These are phyloP conservation scores for Nelumbo lutea DNA, from an alignment of 164 flowering plant genomes.

Conservation along the genomic window DNA sequence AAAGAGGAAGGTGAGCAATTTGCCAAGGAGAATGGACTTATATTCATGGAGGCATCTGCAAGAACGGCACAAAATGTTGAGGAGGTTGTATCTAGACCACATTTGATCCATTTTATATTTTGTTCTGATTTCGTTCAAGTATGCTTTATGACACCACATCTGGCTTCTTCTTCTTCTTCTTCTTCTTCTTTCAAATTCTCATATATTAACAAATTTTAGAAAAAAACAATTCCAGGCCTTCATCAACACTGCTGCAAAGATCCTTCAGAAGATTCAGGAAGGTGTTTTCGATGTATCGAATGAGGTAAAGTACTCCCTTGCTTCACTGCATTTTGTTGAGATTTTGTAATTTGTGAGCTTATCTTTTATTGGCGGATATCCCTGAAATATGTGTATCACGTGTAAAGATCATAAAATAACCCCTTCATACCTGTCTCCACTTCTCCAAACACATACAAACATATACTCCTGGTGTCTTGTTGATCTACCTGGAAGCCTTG, in stretches of 20 bases:
- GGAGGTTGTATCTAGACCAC: slow-evolving; percentile 41
- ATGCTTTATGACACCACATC: not conserved
- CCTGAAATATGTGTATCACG: too few species aligned
- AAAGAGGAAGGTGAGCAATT: slow-evolving; percentile 92
- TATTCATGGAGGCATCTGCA: slow-evolving; percentile 88
- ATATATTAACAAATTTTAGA: not conserved
- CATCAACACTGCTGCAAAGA: slow-evolving; percentile 69
- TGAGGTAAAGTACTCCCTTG: slow-evolving; percentile 40
- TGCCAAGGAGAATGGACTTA: slow-evolving; percentile 85
- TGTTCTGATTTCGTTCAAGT: not conserved
- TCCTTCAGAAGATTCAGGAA: slow-evolving; percentile 78
- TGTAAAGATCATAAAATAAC: too few species aligned
- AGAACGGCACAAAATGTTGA: slow-evolving; percentile 85
- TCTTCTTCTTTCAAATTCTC: not conserved
- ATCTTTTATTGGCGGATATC: too few species aligned
- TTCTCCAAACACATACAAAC: too few species aligned
- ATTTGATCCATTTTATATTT: not conserved
- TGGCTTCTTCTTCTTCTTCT: not conserved
- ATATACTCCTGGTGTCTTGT: too few species aligned
- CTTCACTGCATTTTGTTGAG: too few species aligned
- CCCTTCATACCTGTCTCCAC: too few species aligned
- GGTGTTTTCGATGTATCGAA: slow-evolving; percentile 79
- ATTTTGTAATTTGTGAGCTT: too few species aligned
- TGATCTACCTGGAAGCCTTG: too few species aligned
- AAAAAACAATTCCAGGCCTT: slow-evolving; percentile 48